Evolutionary conservation across 1,284 basidiomycete species (phyloP), one percentile per base, ranked within the genome.

Genomic region (Volvariella volvacea): DNA sequence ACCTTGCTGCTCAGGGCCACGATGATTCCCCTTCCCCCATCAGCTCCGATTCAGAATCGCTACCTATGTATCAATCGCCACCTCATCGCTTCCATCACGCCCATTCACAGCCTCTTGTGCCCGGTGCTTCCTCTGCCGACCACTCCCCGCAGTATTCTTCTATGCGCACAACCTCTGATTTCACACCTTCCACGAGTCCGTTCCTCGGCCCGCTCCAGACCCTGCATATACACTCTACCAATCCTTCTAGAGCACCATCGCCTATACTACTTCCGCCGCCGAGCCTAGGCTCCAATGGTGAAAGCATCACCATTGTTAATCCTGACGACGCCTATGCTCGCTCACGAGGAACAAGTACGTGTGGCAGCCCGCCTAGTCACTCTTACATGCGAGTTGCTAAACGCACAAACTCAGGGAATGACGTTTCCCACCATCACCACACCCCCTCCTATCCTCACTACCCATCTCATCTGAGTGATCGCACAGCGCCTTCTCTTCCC

Each of bases 191-290:
- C n/a, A 86, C 87, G 0, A 86, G 81, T 50, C 91, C 92, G 0
- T 92, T 92, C 64, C 74, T 93, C 15, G 88, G 85, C 0, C 85
- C 89, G 3, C 70, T 95, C 59, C 77, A 84, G 45, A 83, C 78
- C 17, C 71, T 88, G 47, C 80, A 85, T 53, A 74, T 88, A 36
- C 82, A 86, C 53, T 83, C 80, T 1, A 64, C 78, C 4, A 73
- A 72, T 40, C 76, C 79, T 0, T 82, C 79, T 10, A 72, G 83
- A 39, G 83, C 76, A 0, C 79, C 83, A 1, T 83, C 80, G 2
- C 83, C 83, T 14, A 76, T 85, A 48, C 61, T 74, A 15, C 64
- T 85, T 1, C 81, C 79, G 1, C 78, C 82, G 4, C 63, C 79
- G 1, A 54, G 56, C 38, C 53, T 51, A 15, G 61, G 51, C 47